Evolutionary conservation across 78 protist genomes (phyloP), one percentile per base, ranked within the genome.

Genomic region (Dictyostelium discoideum): DNA sequence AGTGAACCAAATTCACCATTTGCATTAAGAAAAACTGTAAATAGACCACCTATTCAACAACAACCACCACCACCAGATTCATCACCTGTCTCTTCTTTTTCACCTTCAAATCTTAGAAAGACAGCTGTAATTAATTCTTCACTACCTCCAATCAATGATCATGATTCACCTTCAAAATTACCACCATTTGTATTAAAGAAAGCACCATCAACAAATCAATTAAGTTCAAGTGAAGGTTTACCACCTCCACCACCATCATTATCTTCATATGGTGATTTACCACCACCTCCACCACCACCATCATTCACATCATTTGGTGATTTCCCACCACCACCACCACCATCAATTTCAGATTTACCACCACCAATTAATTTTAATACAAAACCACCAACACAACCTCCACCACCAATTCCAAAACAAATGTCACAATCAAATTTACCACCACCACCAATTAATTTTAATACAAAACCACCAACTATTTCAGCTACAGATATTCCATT

Each of bases 331-430:
- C 20, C 87, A 24, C 44, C 67, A 32, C 77, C 87, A 7, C 78
- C 77, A 20, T 54, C 87, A 48, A 3, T 24, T 24, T 26, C 77
- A 26, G 60, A 42, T 44, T 22, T 44, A 26, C 84, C 84, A n/a
- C 84, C 44, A 48, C 81, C 93, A 40, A 37, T 60, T 24, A 39
- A 67, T 87, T 39, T 39, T 81, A n/a, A 3, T 26, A 54, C 46
- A 29, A 63, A 63, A 77, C 93, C 76, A 37, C 79, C 20, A 20
- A 24, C 39, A 42, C 10, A 20, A 54, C 76, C 85, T 11, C 85
- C 78, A 46, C 93, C 85, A 78, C 39, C 44, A 72, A 29, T 84
- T 37, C 81, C 93, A 74, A 42, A 16, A n/a, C 40, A 32, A 22
- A 3, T 79, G 42, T 50, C 92, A 46, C 63, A 6, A 24, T 81